phyloP scores from a whole-genome alignment of 176 grass and related monocot species.

The Aechmea fasciata region DNA sequence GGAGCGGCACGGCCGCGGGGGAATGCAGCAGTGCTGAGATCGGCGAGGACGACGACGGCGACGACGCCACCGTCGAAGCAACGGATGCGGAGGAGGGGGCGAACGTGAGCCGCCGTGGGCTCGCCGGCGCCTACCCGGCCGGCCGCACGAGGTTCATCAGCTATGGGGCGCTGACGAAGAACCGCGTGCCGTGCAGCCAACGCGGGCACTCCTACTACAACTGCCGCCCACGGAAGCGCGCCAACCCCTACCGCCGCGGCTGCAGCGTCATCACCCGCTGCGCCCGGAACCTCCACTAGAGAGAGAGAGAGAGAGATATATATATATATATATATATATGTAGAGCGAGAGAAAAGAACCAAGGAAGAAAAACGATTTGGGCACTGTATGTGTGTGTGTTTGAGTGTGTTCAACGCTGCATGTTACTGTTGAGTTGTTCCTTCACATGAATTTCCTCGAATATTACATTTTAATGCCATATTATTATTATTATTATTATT shows the following conservation, averaged over 20 bases:
- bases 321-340: too few relatives aligned
- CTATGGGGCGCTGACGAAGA: slow-evolving; percentile 26
- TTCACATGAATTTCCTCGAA: too few relatives aligned
- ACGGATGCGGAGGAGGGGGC: not conserved
- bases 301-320: too few relatives aligned
- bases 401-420: too few relatives aligned
- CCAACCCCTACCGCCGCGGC: slow-evolving; percentile 31
- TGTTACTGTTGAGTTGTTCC: too few relatives aligned
- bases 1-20: too few relatives aligned
- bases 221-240: slow-evolving; percentile 14
- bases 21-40: too few relatives aligned
- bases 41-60: too few relatives aligned
- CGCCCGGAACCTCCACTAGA: slow-evolving; percentile 20
- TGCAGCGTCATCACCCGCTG: slow-evolving; percentile 33
- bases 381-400: not conserved
- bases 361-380: slow-evolving; percentile 18
- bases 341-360: not conserved
- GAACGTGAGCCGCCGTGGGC: slow-evolving; percentile 17
- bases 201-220: slow-evolving; percentile 39
- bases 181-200: slow-evolving; percentile 31
- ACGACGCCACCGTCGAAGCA: too few relatives aligned
- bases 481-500: too few relatives aligned
- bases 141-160: slow-evolving; percentile 14
- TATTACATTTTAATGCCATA: too few relatives aligned
- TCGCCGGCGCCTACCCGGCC: not conserved